Conservation (phyloP, 2,329 filamentous ascomycete species). For the Apiospora kogelbergensis region DNA sequence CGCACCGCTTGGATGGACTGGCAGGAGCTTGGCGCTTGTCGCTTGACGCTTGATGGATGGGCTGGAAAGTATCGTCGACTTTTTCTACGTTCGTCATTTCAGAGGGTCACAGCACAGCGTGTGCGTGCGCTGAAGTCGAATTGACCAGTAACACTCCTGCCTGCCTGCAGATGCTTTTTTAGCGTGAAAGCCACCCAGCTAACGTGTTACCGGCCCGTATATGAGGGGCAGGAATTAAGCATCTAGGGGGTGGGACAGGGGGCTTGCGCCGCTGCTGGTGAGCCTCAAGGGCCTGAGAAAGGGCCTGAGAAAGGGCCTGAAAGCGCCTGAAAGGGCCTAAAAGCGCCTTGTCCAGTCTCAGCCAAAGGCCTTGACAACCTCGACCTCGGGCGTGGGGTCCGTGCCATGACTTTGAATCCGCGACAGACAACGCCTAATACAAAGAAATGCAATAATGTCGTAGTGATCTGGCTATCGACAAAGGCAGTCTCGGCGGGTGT, state of each 20-base stretch:
- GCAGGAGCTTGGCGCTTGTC: not conserved
- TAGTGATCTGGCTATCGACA: not conserved
- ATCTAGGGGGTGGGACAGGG: not conserved
- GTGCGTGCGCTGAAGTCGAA: not conserved
- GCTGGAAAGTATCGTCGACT: not conserved
- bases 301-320: too few species aligned
- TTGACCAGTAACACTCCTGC: not conserved
- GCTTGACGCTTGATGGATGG: too few species aligned
- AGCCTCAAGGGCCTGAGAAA: too few species aligned
- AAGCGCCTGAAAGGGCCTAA: not conserved
- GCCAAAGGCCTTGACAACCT: not conserved
- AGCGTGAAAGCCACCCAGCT: not conserved
- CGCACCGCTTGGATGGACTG: not conserved
- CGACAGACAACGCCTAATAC: not conserved
- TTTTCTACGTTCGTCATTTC: not conserved
- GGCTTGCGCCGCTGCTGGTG: not conserved
- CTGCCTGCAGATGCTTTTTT: not conserved
- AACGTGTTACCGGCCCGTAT: not conserved
- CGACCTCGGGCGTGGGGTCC: not conserved
- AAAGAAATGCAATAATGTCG: not conserved
- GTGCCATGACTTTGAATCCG: not conserved
- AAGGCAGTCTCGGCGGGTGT: not conserved
- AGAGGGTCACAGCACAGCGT: conserved; percentile 3
- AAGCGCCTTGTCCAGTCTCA: not conserved
- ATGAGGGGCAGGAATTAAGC: not conserved